Evolutionary conservation across 2,329 filamentous ascomycete genomes (phyloP), one percentile per base, ranked within the genome.

Genomic region (Penicillium concentricum): DNA sequence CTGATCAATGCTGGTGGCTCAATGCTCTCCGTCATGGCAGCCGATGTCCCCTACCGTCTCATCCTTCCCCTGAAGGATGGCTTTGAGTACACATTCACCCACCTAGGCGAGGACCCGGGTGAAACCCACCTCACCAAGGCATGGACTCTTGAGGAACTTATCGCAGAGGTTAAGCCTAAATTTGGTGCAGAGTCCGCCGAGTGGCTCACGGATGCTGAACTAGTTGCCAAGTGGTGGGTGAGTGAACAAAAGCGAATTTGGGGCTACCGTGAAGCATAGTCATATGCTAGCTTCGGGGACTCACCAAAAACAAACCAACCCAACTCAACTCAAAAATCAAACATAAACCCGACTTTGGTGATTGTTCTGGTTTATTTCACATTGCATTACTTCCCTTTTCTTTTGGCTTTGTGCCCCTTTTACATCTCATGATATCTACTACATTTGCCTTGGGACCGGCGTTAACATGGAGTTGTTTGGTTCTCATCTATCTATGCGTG

Each of bases 41-140:
- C 97, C 88, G 91, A 85, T 88, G 66, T 91, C 92, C 79, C 74
- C 45, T 72, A 83, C 95, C 57, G 81, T 83, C 58, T 92, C 89
- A 61, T 67, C 18, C 86, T 97, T 52, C 86, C 90, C 5, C 86
- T 93, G 67, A 84, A 90, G 68, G 91, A 96, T 72, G 89, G 89
- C 48, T 89, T 81, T 37, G 62, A 68, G 55, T 73, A 71, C 39
- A 60, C 61, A 45, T 77, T 77, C 61, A 72, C 72, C 2, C 64
- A 76, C 43, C 60, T 70, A 4, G 61, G 57, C 6, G 61, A 62
- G 7, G 74, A 77, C 51, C 73, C 74, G 1, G 62, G 69, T 45
- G 76, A 77, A 53, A 41, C 59, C 1, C 55, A 71, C 12, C 64
- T 68, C 2, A 51, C 69, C 9, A 70, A 72, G 30, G 61, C 63